These are phyloP conservation scores for Nannizziopsis arthrosporioides DNA, from an alignment of 2,329 filamentous ascomycete species.

Conservation along the genomic window DNA sequence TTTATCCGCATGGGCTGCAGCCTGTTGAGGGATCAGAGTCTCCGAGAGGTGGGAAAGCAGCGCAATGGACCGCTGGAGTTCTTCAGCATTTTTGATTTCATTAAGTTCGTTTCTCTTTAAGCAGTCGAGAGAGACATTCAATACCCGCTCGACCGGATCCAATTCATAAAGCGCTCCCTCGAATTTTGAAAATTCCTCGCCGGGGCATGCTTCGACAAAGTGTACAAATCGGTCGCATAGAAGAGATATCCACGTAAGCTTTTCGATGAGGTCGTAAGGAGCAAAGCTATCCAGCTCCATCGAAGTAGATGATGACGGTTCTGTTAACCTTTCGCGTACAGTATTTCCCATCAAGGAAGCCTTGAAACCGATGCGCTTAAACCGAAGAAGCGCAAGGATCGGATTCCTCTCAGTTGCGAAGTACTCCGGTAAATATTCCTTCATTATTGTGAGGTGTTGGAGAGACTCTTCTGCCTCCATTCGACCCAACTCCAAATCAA, in stretches of 20 bases:
- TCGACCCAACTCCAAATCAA: conserved; percentile 76
- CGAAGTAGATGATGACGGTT: conserved; percentile 53
- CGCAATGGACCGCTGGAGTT: conserved; percentile 72
- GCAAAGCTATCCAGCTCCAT: conserved; percentile 64
- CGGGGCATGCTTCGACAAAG: conserved; percentile 64
- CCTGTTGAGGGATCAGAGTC: conserved; percentile 58
- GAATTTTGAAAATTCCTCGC: conserved; percentile 66
- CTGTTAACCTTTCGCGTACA: conserved; percentile 64
- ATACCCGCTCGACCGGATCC: conserved; percentile 76
- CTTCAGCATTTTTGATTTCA: conserved; percentile 67
- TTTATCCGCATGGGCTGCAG: conserved; percentile 66
- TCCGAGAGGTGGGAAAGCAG: conserved; percentile 78
- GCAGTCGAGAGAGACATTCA: conserved; percentile 80
- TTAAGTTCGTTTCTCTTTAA: conserved; percentile 75
- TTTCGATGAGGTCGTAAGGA: conserved; percentile 70
- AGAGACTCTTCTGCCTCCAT: conserved; percentile 80
- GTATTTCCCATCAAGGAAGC: conserved; percentile 65
- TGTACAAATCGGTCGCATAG: conserved; percentile 78
- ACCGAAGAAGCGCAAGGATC: conserved; percentile 74
- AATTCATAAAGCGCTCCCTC: conserved; percentile 75
- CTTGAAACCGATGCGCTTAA: conserved; percentile 83
- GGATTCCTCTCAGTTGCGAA: conserved; percentile 73
- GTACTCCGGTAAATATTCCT: conserved; percentile 75
- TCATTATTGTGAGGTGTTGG: conserved; percentile 79
- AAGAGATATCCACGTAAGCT: conserved; percentile 68